Base-by-base conservation (phyloP, 2,329 filamentous ascomycete species). In the Celoporthe dispersa region DNA sequence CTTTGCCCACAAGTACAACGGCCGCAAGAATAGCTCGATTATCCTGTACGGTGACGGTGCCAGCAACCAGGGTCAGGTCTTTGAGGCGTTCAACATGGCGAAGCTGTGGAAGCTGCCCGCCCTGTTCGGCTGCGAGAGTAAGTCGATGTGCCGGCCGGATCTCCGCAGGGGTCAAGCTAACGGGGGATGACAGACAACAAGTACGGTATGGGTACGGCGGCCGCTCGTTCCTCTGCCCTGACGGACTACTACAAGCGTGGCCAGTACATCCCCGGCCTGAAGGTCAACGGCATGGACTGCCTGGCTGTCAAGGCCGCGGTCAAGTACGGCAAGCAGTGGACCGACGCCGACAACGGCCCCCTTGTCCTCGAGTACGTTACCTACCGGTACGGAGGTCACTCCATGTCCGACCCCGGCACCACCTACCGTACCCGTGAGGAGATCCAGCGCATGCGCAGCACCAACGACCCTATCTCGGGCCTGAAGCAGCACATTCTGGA, bases 161-260 rank as follows among this genome's bases (percentile, higher is more conserved):
- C 9, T 16, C 9, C 33, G 39, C 55, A 44, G 51, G 3, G 22
- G 44, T 37, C 37, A 55, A 55, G 57, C 31, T 73, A 59, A 78
- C 81, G 74, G 82, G 74, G 22, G 7, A 22, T 48, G 61, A 61
- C 68, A 97, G 94, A 99, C 90, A 99, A 99, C 92, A 99, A 99
- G 86, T 99, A 99, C 82, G 96, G 96, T 83, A 99, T 99, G 96
- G 96, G 96, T 85, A 99, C 96, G 74, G 92, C 96, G 72, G 95
- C 96, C 76, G 91, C 92, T 84, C 94, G 96, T 78, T 94, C 96
- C 72, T 95, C 96, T 72, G 96, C 96, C 77, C 85, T 98, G 80
- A 98, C 96, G 82, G 96, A 99, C 83, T 99, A 99, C 91, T 98
- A 99, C 90, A 98, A 98, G 91, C 95, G 96, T 85, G 96, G 96